A percentile compares a stretch with the other conserved stretches of the same genome.
Conservation (phyloP, 2,329 filamentous ascomycete genomes). For the Epichloe amarillans region DNA sequence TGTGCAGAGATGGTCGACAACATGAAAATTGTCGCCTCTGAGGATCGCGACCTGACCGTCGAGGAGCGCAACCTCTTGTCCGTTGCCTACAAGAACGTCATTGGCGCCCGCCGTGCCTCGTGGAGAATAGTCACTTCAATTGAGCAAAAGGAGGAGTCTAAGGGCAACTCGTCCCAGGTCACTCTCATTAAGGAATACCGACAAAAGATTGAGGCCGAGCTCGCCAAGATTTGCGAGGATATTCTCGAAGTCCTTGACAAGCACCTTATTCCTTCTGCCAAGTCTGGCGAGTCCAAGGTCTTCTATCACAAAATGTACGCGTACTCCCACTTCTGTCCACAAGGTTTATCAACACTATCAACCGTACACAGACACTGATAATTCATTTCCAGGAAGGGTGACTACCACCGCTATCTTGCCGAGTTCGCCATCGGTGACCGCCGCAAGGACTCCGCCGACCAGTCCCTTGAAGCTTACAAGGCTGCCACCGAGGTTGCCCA, state of each 20-base stretch:
- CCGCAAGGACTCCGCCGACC: constrained; percentile 87
- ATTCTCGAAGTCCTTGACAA: constrained; percentile 90
- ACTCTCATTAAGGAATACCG: constrained; percentile 94
- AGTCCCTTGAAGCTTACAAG: constrained; percentile 96
- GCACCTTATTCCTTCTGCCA: constrained; percentile 85
- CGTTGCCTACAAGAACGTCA: constrained; percentile 98
- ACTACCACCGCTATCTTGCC: constrained; percentile 97
- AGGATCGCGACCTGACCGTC: constrained; percentile 70
- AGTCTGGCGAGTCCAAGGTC: constrained; percentile 95
- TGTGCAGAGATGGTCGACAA: constrained; percentile 93
- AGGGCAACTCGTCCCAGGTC: constrained; percentile 90
- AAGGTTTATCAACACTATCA: background rate
- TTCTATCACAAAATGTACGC: constrained; percentile 98
- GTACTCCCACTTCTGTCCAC: background rate
- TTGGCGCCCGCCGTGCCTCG: constrained; percentile 88
- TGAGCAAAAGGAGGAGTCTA: constrained; percentile 99
- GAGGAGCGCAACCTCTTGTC: constrained; percentile 97
- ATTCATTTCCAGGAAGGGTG: constrained; percentile 68
- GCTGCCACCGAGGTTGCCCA: constrained; percentile 92
- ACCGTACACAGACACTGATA: background rate
- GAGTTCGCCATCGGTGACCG: constrained; percentile 92
- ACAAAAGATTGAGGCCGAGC: constrained; percentile 93
- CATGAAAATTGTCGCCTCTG: constrained; percentile 96
- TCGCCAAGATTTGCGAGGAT: constrained; percentile 95
- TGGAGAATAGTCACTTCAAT: constrained; percentile 98